Base-by-base conservation (phyloP, 495 filamentous ascomycete species). In the Trichoderma orchidacearum region DNA sequence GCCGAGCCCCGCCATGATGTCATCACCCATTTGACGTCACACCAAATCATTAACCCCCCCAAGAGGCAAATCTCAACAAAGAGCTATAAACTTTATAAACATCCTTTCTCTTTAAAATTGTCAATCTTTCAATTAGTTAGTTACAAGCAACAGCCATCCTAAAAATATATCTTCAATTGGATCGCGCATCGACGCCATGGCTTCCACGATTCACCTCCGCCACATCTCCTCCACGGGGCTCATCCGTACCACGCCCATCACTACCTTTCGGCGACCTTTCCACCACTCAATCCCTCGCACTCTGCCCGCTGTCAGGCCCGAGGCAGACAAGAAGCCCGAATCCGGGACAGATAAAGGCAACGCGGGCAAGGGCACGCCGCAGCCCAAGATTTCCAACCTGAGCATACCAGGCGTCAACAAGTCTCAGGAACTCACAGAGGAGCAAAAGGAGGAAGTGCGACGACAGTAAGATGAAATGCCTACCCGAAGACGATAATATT, bases 321-420 rank as follows among this genome's bases (percentile, higher is more conserved):
- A 48, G 27, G 21, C 21, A 15, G 41, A 48, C 11, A 13, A 48
- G 15, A 25, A 15, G 36, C 36, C 36, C 36, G 36, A 45, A 3
- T n/a, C n/a, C n/a, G n/a, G n/a, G n/a, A n/a, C n/a, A n/a, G n/a
- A n/a, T 8, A 45, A 9, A 45, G 13, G 7, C 18, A 48, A 11
- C 5, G 15, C 9, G 3, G 62, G 64, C 53, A 60, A 67, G 53
- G 60, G 66, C 12, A 68, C 67, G 7, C 58, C 72, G 12, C 64
- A 67, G 59, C 75, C 77, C 57, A 77, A 75, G 64, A 73, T 80
- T 54, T 59, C 63, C 56, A 75, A 73, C 54, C 65, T 65, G 17
- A 64, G 63, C 31, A 61, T 71, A 1, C 69, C 68, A 5, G 71
- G 65, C 1, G 50, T 56, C 9, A 61, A 66, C 15, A 53, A 27